Percentiles rank a stretch among this genome's conserved stretches.
These are phyloP conservation scores for Candida takata DNA, from an alignment of 805 yeast species.

Conservation along the genomic window DNA sequence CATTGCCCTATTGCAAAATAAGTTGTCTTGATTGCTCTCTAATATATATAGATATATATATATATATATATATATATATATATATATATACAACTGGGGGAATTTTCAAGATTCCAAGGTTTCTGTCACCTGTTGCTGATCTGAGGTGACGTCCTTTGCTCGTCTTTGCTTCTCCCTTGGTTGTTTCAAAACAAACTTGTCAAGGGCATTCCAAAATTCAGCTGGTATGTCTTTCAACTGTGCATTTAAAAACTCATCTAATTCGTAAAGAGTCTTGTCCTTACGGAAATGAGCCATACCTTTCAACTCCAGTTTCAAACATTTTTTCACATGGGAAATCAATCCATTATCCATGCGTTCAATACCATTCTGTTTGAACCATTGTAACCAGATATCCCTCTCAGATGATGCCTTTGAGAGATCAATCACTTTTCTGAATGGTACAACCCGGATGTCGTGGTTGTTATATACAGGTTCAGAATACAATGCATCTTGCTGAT, in stretches of 20 bases:
- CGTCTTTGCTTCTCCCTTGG: too few relatives aligned
- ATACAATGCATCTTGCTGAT: neutral
- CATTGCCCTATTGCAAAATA: slow-evolving; percentile 19
- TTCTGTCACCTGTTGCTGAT: too few relatives aligned
- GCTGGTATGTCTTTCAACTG: too few relatives aligned
- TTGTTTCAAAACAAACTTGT: too few relatives aligned
- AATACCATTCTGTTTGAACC: neutral
- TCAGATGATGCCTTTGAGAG: neutral
- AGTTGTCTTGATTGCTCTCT: neutral
- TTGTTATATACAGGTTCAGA: neutral
- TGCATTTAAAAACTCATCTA: too few relatives aligned
- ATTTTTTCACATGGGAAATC: neutral
- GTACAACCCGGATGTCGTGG: neutral
- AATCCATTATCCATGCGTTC: neutral
- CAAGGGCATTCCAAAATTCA: too few relatives aligned
- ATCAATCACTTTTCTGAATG: neutral
- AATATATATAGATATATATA: too few relatives aligned
- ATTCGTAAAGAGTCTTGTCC: too few relatives aligned
- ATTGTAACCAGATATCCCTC: neutral
- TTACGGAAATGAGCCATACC: neutral
- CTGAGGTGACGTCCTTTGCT: too few relatives aligned
- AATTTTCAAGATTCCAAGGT: too few relatives aligned
- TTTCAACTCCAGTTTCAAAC: neutral
- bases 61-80: too few relatives aligned
- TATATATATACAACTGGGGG: too few relatives aligned